A percentile compares a stretch with the other conserved stretches of the same genome.
These are phyloP conservation scores for Phalaenopsis equestris DNA, from an alignment of 106 monocot genomes.

Conservation along the genomic window DNA sequence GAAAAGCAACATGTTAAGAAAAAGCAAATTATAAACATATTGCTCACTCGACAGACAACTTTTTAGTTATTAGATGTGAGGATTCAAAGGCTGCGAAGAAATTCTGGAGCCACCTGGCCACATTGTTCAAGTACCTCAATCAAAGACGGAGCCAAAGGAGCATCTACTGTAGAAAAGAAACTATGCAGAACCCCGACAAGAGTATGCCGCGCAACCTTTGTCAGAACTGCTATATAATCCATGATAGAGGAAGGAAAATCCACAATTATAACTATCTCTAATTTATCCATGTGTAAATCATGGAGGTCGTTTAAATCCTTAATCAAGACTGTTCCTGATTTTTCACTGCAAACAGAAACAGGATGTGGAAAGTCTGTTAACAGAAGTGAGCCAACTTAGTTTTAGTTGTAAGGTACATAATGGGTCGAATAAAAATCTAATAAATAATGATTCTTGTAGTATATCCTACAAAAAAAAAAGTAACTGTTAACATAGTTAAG, in stretches of 20 bases:
- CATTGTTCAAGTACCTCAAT: conserved; percentile 15
- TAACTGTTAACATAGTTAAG: neutral
- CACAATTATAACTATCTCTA: conserved; percentile 15
- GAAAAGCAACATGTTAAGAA: neutral
- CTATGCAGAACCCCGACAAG: conserved; percentile 9
- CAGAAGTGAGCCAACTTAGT: neutral
- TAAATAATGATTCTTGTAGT: neutral
- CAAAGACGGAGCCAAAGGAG: conserved; percentile 6
- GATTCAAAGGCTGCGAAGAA: neutral
- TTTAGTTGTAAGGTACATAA: neutral
- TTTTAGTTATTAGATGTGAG: neutral
- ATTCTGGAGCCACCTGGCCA: neutral
- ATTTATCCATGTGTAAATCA: conserved; percentile 5
- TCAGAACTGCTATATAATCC: conserved; percentile 6
- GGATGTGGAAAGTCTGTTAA: neutral
- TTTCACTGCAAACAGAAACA: neutral
- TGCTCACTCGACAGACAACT: neutral
- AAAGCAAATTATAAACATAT: neutral
- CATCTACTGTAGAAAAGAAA: conserved; percentile 13
- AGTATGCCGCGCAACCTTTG: neutral
- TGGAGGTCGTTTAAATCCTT: conserved; percentile 13
- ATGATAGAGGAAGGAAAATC: conserved; percentile 4
- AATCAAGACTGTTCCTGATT: neutral
- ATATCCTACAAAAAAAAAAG: neutral
- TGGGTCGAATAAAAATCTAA: neutral